These are phyloP conservation scores for Corylus heterophylla DNA, from an alignment of 306 rosid genomes.

Conservation along the genomic window DNA sequence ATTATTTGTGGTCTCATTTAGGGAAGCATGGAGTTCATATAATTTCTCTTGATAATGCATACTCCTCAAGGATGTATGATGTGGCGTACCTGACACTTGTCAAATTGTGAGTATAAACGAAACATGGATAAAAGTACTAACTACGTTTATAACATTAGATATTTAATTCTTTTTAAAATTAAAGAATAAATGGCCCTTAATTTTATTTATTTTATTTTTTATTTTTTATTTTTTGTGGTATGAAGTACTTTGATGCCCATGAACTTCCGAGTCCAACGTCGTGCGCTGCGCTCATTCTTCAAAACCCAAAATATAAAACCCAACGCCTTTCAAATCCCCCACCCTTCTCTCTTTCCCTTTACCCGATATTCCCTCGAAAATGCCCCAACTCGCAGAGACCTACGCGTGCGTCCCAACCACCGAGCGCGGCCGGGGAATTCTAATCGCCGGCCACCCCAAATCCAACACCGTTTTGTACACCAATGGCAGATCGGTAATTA, in stretches of 20 bases:
- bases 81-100: too few relatives aligned
- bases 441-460: constrained; percentile 82
- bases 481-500: constrained; percentile 82
- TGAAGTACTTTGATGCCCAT: not conserved
- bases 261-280: not conserved
- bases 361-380: constrained; percentile 21
- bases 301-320: constrained; percentile 16
- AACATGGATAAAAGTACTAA: too few relatives aligned
- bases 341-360: not conserved
- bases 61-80: too few relatives aligned
- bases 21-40: too few relatives aligned
- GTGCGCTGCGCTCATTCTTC: not conserved
- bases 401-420: constrained; percentile 78
- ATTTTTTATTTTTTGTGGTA: too few relatives aligned
- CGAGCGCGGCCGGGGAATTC: constrained; percentile 93
- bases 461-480: constrained; percentile 67
- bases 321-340: constrained; percentile 26
- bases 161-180: too few relatives aligned
- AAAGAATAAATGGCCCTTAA: too few relatives aligned
- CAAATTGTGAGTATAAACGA: too few relatives aligned
- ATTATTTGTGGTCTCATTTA: too few relatives aligned
- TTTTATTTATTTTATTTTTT: too few relatives aligned
- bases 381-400: constrained; percentile 69
- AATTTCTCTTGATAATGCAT: too few relatives aligned
- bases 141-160: too few relatives aligned